Evolutionary conservation across 2,329 filamentous ascomycete species (phyloP), one percentile per base, ranked within the genome.

Genomic region (Aspergillus viridinutans): DNA sequence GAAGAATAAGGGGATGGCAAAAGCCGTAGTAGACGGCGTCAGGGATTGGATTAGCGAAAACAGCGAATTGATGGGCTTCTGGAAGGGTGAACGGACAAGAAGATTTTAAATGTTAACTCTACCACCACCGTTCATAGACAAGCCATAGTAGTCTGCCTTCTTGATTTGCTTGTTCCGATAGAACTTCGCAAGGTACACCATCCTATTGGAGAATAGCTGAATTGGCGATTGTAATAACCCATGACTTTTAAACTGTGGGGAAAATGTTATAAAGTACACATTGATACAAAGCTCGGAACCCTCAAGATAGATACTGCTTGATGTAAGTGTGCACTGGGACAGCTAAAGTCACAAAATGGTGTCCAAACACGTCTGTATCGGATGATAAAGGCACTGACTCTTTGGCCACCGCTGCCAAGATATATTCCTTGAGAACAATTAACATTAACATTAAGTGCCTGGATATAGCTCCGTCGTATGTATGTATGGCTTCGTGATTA

Each of bases 21-120:
- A 87, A 69, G 83, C 82, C 14, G 77, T 84, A 57, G 83, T 88
- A 8, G 83, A 83, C 63, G 78, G 81, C 29, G 77, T 83, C 26
- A 76, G 79, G 58, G 82, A 85, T 35, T 87, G 84, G 84, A 77
- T 84, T 8, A 78, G 78, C 1, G 85, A 87, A 68, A 86, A 81
- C 25, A 84, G 84, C 2, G 82, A 86, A 65, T 69, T 85, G 28
- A 80, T 87, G 80, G 85, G 85, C 0, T 75, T 86, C 43, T 85
- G 84, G 83, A 81, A 78, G 62, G 83, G 82, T 2, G 83, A 86
- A 58, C 78, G 78, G 61, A 81, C 81, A 50, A 80, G 81, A 64
- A 64, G 74, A 49, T 76, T 79, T 12, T 51, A 51, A 20, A 38
- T 12, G 17, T 23, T 5, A 7, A 38, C 14, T 38, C 32, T 17